Base-by-base conservation (phyloP, 1,139 yeast genomes). In the Pichia sp. region DNA sequence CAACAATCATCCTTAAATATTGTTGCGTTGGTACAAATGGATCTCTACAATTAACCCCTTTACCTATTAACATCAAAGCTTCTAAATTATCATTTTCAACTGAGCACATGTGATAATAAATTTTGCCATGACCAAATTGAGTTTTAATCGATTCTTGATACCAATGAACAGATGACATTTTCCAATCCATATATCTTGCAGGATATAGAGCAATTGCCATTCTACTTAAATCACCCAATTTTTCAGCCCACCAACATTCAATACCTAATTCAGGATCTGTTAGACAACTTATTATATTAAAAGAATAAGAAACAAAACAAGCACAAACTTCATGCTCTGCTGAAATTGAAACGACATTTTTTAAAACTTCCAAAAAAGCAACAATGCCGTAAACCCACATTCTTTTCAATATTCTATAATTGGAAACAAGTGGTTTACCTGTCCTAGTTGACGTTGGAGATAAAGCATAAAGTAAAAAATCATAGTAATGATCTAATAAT, bases 351-450 rank as follows among this genome's bases (percentile, higher is more conserved):
- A 81, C 79, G 46, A 84, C 83, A 61, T 83, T 84, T 60, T 85
- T 85, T 60, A 85, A 68, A n/a, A 85, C 88, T 63, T 85, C 94
- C 45, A 85, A 68, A 56, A 84, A 83, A 34, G 83, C 87, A 28
- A 85, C 89, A 7, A 86, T 79, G 28, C 94, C 94, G 62, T 84
- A 85, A 8, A 85, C 90, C 92, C 92, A 85, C 73, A 85, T 74
- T 57, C 92, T 70, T 56, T 90, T 71, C 39, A 86, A 86, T 44
- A 85, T 83, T 62, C 87, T 79, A 64, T 85, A 85, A 43, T 83
- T 75, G 55, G 83, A 84, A 7, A 84, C 86, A 42, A 84, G 78
- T 56, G 83, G 85, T 59, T 79, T 80, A 3, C 92, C 90, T 0
- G 89, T 81, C 63, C 80, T 81, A 42, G 84, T 82, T 4, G 79